Evolutionary conservation across 1,139 yeast genomes (phyloP), one percentile per base, ranked within the genome.

Genomic region (Taphrina deformans): DNA sequence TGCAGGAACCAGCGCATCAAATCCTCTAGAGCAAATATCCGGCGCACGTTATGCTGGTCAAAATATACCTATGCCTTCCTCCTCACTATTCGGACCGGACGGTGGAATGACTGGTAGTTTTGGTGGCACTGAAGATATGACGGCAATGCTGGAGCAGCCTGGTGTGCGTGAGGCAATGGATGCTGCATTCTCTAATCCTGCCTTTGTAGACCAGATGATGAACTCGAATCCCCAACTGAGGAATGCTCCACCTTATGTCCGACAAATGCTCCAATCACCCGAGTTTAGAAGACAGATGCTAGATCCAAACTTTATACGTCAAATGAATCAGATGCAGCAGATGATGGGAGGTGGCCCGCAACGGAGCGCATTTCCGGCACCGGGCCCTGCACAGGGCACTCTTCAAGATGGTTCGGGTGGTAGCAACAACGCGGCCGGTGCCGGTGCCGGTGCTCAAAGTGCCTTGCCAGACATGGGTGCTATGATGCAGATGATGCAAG

Each of bases 41-140:
- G 95, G 97, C 50, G 98, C 98, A 0, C 83, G 98, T 65, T 93
- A 91, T 73, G 97, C 98, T 1, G 99, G 99, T 0, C 87, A 85
- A 71, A 82, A 91, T 14, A 45, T 67, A 12, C 92, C 90, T 71
- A 80, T 93, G 74, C 98, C 99, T 1, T 83, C 89, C 1, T 90
- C 92, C 0, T 85, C 88, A 55, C 83, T 89, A 87, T 91, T 93
- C 78, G 97, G 97, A 0, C 95, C 97, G 21, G 98, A 92, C 74
- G 96, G 96, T 23, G 98, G 97, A 9, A 65, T 65, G 61, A 65
- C 67, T 2, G 63, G 67, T 6, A 59, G 60, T 12, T 62, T 91
- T 88, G 69, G 72, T 91, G 76, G 79, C 84, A 40, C 79, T 81
- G 68, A 84, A 89, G 88, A 81, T 92, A 87, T 86, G 86, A 40